Percentiles rank a stretch among this genome's conserved stretches.
These are phyloP conservation scores for Aspergillus ellipticus DNA, from an alignment of 495 filamentous ascomycete genomes.

Conservation along the genomic window DNA sequence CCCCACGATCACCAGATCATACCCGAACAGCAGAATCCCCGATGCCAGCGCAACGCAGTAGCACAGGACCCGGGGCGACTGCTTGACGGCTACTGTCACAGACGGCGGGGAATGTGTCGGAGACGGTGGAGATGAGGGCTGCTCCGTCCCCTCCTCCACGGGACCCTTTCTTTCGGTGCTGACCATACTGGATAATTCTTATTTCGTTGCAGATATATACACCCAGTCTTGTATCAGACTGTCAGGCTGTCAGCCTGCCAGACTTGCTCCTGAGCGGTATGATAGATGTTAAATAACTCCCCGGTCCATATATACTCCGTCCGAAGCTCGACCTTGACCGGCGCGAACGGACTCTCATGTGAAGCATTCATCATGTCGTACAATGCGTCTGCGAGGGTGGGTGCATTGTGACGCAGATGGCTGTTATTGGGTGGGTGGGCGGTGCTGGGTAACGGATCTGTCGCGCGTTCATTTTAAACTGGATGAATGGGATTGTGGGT, in stretches of 20 bases:
- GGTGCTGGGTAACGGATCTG: neutral
- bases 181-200: no score
- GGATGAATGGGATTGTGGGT: no score
- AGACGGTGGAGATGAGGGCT: neutral
- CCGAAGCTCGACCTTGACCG: neutral
- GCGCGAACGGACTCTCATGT: neutral
- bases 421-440: neutral
- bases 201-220: no score
- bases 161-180: no score
- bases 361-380: neutral
- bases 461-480: no score
- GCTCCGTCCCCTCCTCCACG: no score
- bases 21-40: constrained; percentile 44
- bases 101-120: constrained; percentile 4
- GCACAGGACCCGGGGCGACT: constrained; percentile 20
- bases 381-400: neutral
- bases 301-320: no score
- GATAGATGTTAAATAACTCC: no score
- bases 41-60: constrained; percentile 31
- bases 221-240: no score
- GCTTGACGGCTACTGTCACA: constrained; percentile 6
- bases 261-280: neutral
- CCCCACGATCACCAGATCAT: constrained; percentile 47
- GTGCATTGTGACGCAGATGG: neutral
- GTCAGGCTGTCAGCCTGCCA: no score